Evolutionary conservation across 169 alveolate species (phyloP).

Genomic region (Plasmodium vivax): DNA sequence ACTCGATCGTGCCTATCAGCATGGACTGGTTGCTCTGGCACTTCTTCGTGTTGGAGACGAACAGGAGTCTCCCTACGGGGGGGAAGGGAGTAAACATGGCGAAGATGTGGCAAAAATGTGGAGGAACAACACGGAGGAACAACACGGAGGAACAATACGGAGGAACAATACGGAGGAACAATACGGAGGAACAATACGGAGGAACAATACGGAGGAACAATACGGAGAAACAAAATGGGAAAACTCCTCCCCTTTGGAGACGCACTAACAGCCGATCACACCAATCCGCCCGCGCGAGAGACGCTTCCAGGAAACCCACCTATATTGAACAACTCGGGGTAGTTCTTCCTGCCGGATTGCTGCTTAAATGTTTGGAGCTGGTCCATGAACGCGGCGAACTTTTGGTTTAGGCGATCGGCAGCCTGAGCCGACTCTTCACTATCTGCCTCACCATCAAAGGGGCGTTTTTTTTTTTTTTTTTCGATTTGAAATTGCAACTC

Average conservation of each 20-base stretch:
- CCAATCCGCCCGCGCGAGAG: neutral
- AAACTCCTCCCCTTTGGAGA: neutral
- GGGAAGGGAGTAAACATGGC: neutral
- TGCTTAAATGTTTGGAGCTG: constrained; percentile 5
- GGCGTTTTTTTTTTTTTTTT: constrained; percentile 27
- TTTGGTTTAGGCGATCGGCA: neutral
- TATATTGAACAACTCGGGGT: constrained; percentile 46
- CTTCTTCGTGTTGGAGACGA: constrained; percentile 45
- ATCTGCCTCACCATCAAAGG: neutral
- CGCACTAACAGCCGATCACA: neutral
- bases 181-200: too few relatives aligned
- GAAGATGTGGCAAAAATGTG: neutral
- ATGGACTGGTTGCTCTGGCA: constrained; percentile 68
- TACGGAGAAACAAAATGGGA: neutral
- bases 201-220: too few relatives aligned
- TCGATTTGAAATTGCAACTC: constrained; percentile 31
- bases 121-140: too few relatives aligned
- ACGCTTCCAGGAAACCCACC: neutral
- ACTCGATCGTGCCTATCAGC: constrained; percentile 63
- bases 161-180: too few relatives aligned
- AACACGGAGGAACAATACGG: too few relatives aligned
- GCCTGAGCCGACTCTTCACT: neutral
- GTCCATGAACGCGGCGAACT: constrained; percentile 19
- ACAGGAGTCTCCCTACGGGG: constrained; percentile 33
- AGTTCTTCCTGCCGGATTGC: constrained; percentile 9